Base-by-base conservation (phyloP, 2,329 filamentous ascomycete genomes). In the Arachnomyces sp. region DNA sequence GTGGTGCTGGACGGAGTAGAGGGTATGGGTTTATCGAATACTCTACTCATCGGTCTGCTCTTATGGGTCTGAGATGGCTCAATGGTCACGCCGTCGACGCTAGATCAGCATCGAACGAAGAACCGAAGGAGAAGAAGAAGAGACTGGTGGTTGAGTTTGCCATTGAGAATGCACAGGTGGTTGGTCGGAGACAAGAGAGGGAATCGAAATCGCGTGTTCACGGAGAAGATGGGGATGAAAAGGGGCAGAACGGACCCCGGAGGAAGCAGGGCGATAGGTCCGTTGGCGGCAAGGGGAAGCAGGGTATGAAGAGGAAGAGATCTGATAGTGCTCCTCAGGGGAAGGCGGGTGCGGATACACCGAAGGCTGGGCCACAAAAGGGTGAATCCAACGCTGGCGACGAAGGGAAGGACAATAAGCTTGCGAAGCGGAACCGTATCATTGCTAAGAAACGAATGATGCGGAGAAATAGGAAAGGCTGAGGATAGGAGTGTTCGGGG, bases 1-100 rank as follows among this genome's bases (percentile, higher is more conserved):
- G 72, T 37, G 87, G 84, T 6, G 87, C 80, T 5, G 89, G 89
- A 34, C 77, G 84, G 58, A 92, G 84, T 59, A 78, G 90, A 59
- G 92, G 92, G 4, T 98, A 98, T 60, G 92, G 93, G 9, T 98
- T 98, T 68, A 84, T 98, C 50, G 92, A 98, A 66, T 98, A 95
- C 65, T 84, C 81, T 49, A 92, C 85, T 20, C 92, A 98, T 58
- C 82, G 92, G 36, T 90, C 83, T 72, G 92, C 92, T 11, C 73
- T 98, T 30, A 96, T 96, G 86, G 92, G 87, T 16, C 70, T 98
- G 47, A 76, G 92, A 34, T 96, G 87, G 80, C 73, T 98, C 42
- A 98, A 98, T 59, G 89, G 90, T 1, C 81, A 81, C 49, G 67
- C 71, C 7, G 65, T 81, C 30, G 73, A 61, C 20, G 30, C 37